Evolutionary conservation across 306 rosid species (phyloP), one percentile per base, ranked within the genome.

Genomic region (Castanea crenata): DNA sequence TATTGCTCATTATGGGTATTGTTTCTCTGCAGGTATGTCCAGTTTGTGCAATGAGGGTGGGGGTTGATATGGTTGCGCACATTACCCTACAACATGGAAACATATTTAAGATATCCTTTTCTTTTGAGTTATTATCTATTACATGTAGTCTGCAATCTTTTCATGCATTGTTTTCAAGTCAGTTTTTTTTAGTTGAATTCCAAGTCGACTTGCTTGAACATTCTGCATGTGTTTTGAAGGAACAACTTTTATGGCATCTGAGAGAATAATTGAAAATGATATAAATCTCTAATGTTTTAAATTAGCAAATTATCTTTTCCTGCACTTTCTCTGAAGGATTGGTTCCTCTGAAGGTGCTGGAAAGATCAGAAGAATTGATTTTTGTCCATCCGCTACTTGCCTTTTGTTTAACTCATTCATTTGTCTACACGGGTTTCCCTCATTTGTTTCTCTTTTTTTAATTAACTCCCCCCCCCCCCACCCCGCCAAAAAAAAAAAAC

Each of bases 61-160:
- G 98, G 85, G 91, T 92, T 85, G 97, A 95, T 88, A 90, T 95
- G 99, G 98, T 92, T 29, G 95, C 97, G 1, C 99, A 95, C 88
- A 92, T 95, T 84, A 90, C 99, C 72, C 85, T 90, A 71, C 98
- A 95, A 63, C 99, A 95, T 85, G 98, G 97, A 78, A 95, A 88
- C 74, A 91, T 95, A 86, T 89, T 92, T 86, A 92, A 92, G 97
- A 92, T 95, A 92, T 95, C 98, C 95, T 93, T 93, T 75, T 65
- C 25, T 71, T 41, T 80, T 3, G 9, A 61, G 35, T 75, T 80
- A 19, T 64, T 76, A 55, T 78, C 29, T 72, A 56, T 65, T 71
- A 54, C 71, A 55, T 38, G 56, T 59, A 27, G 20, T 55, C 52
- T 29, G 59, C 59, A 23, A 46, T 12, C 14, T 57, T 62, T 74